Percentiles rank a stretch among this genome's conserved stretches.
phyloP scores from a whole-genome alignment of 2,329 filamentous ascomycete species.

The Penicillium brasilianum region DNA sequence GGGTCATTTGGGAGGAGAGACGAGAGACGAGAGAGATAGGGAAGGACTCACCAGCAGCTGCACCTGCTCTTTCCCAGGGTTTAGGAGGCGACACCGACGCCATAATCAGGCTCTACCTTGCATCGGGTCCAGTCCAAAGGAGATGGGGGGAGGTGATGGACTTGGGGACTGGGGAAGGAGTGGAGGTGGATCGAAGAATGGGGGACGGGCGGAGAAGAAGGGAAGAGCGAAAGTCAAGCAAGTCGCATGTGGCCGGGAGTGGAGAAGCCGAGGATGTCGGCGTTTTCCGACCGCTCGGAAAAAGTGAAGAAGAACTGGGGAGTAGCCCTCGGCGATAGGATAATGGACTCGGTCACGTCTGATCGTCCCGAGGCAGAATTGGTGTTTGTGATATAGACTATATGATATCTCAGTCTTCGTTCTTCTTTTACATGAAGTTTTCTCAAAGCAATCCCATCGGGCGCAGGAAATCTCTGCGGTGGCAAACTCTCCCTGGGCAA shows the following conservation, averaged over 20 bases:
- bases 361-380: background rate
- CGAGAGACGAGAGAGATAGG: background rate
- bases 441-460: background rate
- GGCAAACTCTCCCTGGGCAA: conserved; percentile 17
- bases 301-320: background rate
- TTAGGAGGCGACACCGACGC: conserved; percentile 83
- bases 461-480: conserved; percentile 24
- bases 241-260: conserved; percentile 32
- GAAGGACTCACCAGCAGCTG: conserved; percentile 56
- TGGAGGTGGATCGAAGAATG: conserved; percentile 22
- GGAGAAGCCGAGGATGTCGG: conserved; percentile 36
- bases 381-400: background rate
- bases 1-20: conserved; percentile 2
- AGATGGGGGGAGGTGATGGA: conserved; percentile 6
- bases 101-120: conserved; percentile 50
- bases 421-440: background rate
- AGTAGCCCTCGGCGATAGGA: background rate
- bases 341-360: background rate
- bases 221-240: conserved; percentile 15
- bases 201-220: conserved; percentile 20
- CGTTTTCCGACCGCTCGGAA: conserved; percentile 22
- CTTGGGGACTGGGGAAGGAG: conserved; percentile 12
- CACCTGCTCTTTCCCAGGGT: conserved; percentile 87
- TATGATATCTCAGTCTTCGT: background rate
- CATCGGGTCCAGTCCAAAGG: conserved; percentile 32